Base-by-base conservation (phyloP, 306 rosid genomes). In the Rosa rugosa region DNA sequence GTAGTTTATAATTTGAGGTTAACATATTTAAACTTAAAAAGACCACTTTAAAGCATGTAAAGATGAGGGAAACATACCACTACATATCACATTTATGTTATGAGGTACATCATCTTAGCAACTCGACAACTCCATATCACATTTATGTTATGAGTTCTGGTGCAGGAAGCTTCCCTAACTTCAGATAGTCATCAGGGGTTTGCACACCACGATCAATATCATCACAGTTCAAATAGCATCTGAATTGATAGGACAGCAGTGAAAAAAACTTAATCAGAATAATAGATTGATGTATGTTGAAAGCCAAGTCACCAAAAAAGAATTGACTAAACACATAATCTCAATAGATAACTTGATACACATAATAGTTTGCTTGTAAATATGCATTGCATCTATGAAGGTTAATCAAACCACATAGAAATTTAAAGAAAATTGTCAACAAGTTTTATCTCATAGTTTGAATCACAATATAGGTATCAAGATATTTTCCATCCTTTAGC, bases 401-500 rank as follows among this genome's bases (percentile, higher is more conserved):
- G 51, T 69, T 60, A 42, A 71, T 59, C 27, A 4, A 42, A 42
- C 53, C 8, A 71, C 8, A 23, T 56, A 23, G 14, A 45, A 68
- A 8, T 38, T 49, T 20, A 18, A 53, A 16, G 34, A 17, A 53
- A 13, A 53, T 38, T 46, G 50, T 51, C 23, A 76, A 69, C 5
- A 73, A 71, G 31, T 59, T 81, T 87, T 83, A 91, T 97, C 98
- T 94, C 83, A 94, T 89, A 31, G 34, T 31, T 31, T 31, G 34
- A 31, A 31, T 31, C 34, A 31, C 34, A 31, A 31, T 31, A 31
- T 77, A 94, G 84, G 73, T 14, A 87, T 94, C 98, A 6, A 88
- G 95, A 84, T 66, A 57, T 86, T 62, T 92, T 41, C 86, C 90
- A 14, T 92, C 93, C 82, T 88, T 89, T 80, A 94, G 86, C 93